Evolutionary conservation across 75 land plant species (phyloP).

Genomic region (Pinus tabuliformis): DNA sequence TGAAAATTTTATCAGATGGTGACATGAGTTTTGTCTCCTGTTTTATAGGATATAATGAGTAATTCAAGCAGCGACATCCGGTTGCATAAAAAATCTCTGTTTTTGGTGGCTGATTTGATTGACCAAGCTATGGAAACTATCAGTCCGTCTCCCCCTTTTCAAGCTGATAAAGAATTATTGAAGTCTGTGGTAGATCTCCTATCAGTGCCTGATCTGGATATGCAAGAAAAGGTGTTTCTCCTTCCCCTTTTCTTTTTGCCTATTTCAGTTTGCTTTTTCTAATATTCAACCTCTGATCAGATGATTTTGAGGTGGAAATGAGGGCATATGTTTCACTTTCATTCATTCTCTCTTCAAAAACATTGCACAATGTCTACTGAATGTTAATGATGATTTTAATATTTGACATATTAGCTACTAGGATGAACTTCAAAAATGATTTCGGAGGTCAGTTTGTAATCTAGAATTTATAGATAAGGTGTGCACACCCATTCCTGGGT

Average conservation of each 20-base stretch:
- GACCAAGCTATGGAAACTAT: conserved; percentile 42
- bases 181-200: conserved; percentile 78
- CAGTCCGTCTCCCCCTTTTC: conserved; percentile 18
- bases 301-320: too few species aligned
- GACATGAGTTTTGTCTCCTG: conserved; percentile 2
- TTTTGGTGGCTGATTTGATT: conserved; percentile 73
- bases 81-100: conserved; percentile 64
- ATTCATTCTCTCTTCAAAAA: too few species aligned
- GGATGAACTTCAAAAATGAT: too few species aligned
- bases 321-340: too few species aligned
- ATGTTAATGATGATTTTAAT: too few species aligned
- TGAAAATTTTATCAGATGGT: not conserved
- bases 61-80: conserved; percentile 60
- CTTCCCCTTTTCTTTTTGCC: not conserved
- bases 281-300: too few species aligned
- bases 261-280: not conserved
- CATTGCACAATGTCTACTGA: too few species aligned
- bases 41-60: conserved; percentile 63
- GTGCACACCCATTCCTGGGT: too few species aligned
- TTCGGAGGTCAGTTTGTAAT: too few species aligned
- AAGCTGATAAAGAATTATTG: conserved; percentile 34
- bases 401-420: too few species aligned
- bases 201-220: conserved; percentile 68
- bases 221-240: conserved; percentile 80
- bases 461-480: too few species aligned